phyloP scores from a whole-genome alignment of 2,329 filamentous ascomycete genomes.

The Penicillium sp. region DNA sequence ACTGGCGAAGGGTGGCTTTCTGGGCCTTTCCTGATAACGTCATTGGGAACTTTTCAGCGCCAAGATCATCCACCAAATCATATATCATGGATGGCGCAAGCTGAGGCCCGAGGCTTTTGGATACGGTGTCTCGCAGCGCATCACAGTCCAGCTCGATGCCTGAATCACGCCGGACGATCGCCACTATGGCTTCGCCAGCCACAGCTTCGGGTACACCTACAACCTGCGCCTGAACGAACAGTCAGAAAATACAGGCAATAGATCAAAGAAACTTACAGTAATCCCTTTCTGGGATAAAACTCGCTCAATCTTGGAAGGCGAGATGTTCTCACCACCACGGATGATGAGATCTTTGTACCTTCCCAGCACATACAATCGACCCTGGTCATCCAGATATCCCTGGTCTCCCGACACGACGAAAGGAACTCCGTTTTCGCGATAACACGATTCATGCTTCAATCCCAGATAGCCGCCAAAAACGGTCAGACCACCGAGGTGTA shows the following conservation, averaged over 20 bases:
- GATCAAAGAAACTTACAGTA: neutral
- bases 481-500: neutral
- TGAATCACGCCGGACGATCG: neutral
- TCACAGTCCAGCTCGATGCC: neutral
- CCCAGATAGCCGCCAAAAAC: neutral
- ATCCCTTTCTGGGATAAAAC: neutral
- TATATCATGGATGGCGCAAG: neutral
- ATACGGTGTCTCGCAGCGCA: neutral
- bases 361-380: neutral
- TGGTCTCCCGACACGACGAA: neutral
- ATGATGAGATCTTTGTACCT: neutral
- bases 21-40: neutral
- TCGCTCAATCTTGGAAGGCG: neutral
- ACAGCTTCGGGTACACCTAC: neutral
- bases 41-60: neutral
- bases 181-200: neutral
- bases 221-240: neutral
- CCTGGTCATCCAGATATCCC: neutral
- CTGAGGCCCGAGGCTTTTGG: neutral
- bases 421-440: neutral
- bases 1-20: neutral
- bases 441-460: neutral
- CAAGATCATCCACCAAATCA: neutral
- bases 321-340: neutral
- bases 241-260: neutral